Conservation (phyloP, 2,329 filamentous ascomycete species). For the Verticillium nubilum region DNA sequence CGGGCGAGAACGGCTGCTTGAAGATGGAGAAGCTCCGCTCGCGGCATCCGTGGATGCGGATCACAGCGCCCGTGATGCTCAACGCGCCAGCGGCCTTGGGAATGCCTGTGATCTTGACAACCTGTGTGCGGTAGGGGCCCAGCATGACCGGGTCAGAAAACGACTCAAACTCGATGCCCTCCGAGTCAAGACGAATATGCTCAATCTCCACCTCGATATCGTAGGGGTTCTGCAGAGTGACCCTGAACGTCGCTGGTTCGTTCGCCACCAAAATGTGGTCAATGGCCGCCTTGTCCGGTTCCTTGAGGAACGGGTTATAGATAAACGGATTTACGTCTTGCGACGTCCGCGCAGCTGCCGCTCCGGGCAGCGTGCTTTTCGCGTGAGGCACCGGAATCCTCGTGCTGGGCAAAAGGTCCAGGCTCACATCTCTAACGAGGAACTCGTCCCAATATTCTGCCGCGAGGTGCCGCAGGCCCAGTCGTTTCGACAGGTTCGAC, state of each 20-base stretch:
- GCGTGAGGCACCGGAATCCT: slow-evolving; percentile 63
- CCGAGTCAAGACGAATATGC: slow-evolving; percentile 66
- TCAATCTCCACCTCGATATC: slow-evolving; percentile 91
- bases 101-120: slow-evolving; percentile 64
- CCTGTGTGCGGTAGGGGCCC: slow-evolving; percentile 78
- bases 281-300: slow-evolving; percentile 50
- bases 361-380: slow-evolving; percentile 47
- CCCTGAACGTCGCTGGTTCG: slow-evolving; percentile 70
- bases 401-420: slow-evolving; percentile 57
- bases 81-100: slow-evolving; percentile 63
- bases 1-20: slow-evolving; percentile 66
- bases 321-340: slow-evolving; percentile 79
- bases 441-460: slow-evolving; percentile 98
- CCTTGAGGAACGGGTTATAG: slow-evolving; percentile 86
- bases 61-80: slow-evolving; percentile 69
- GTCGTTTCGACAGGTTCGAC: slow-evolving; percentile 65
- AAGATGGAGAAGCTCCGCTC: slow-evolving; percentile 84
- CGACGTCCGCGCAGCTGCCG: slow-evolving; percentile 43
- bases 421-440: slow-evolving; percentile 69
- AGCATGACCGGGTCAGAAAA: slow-evolving; percentile 60
- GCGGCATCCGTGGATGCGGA: slow-evolving; percentile 77
- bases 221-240: slow-evolving; percentile 89
- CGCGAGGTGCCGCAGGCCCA: slow-evolving; percentile 64
- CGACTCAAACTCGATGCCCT: slow-evolving; percentile 68
- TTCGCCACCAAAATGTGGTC: slow-evolving; percentile 72